Percentiles rank a stretch among this genome's conserved stretches.
phyloP scores from a whole-genome alignment of 2,329 filamentous ascomycete species.

The Atkinsonella hypoxylon region DNA sequence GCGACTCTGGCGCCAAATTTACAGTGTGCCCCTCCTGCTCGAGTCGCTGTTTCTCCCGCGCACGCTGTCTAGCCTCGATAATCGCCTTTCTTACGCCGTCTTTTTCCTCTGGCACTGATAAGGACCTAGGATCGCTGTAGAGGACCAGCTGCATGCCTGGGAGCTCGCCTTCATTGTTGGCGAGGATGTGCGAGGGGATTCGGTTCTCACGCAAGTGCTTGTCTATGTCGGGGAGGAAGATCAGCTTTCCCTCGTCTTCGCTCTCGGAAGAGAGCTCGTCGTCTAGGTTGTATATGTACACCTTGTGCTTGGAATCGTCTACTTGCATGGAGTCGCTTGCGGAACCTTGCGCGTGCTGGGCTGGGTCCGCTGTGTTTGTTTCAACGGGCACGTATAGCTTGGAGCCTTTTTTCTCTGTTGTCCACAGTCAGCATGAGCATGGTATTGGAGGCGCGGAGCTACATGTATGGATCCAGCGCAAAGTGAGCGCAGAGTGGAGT shows the following conservation, averaged over 20 bases:
- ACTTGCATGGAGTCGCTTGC: conserved; percentile 61
- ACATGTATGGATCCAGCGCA: neutral
- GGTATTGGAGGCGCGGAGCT: neutral
- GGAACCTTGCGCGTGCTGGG: conserved; percentile 7
- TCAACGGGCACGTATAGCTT: conserved; percentile 57
- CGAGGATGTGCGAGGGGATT: conserved; percentile 52
- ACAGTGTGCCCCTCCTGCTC: conserved; percentile 19
- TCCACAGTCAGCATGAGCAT: conserved; percentile 1
- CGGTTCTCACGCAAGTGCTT: conserved; percentile 65
- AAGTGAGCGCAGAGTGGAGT: too few species aligned
- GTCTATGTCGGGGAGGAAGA: conserved; percentile 79
- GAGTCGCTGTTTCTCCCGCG: conserved; percentile 44
- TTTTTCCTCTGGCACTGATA: conserved; percentile 62
- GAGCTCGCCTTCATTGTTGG: conserved; percentile 40
- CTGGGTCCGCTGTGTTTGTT: conserved; percentile 21
- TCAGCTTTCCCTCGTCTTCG: conserved; percentile 42
- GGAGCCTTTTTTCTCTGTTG: conserved; percentile 45
- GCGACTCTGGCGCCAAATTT: conserved; percentile 6
- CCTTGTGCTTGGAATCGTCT: conserved; percentile 74
- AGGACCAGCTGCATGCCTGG: conserved; percentile 66
- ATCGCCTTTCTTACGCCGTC: conserved; percentile 76
- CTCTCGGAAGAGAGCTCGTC: conserved; percentile 58
- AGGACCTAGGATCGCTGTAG: conserved; percentile 66
- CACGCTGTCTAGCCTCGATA: conserved; percentile 61
- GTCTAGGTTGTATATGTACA: conserved; percentile 87